Percentiles rank a stretch among this genome's conserved stretches.
phyloP scores from a whole-genome alignment of 2,329 filamentous ascomycete species.

The Aspergillus terreus region DNA sequence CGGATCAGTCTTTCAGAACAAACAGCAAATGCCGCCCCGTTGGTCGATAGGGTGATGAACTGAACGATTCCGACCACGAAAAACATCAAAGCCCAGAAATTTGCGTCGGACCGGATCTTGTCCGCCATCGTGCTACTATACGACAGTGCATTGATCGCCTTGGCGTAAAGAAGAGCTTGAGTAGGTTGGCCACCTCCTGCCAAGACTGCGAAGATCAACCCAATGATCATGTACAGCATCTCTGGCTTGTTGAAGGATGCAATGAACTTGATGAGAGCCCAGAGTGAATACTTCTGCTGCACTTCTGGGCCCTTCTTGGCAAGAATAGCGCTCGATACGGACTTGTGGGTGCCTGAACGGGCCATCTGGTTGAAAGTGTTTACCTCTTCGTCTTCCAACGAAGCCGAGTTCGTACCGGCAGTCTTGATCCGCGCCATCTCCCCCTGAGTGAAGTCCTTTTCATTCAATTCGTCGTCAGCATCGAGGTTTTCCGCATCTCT shows the following conservation, averaged over 20 bases:
- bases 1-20: slow-evolving; percentile 85
- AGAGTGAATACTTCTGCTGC: slow-evolving; percentile 62
- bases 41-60: slow-evolving; percentile 63
- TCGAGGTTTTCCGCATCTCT: slow-evolving; percentile 34
- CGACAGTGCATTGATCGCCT: slow-evolving; percentile 72
- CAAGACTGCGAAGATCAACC: slow-evolving; percentile 69
- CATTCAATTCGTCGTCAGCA: slow-evolving; percentile 24
- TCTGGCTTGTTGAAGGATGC: slow-evolving; percentile 74
- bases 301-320: slow-evolving; percentile 52
- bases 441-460: slow-evolving; percentile 19
- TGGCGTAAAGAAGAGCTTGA: slow-evolving; percentile 80
- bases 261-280: slow-evolving; percentile 75
- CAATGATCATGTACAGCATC: slow-evolving; percentile 66
- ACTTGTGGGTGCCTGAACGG: slow-evolving; percentile 50
- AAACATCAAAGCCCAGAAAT: slow-evolving; percentile 89
- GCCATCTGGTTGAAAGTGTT: slow-evolving; percentile 26
- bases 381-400: slow-evolving; percentile 28
- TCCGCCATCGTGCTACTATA: slow-evolving; percentile 50
- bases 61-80: slow-evolving; percentile 75
- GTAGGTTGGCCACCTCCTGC: slow-evolving; percentile 77
- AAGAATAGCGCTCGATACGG: slow-evolving; percentile 67
- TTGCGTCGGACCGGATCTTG: slow-evolving; percentile 64
- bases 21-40: slow-evolving; percentile 73
- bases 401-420: slow-evolving; percentile 24
- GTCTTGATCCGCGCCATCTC: slow-evolving; percentile 32